Evolutionary conservation across 1,284 basidiomycete genomes (phyloP).

Genomic region (Ceratobasidium papillatum): DNA sequence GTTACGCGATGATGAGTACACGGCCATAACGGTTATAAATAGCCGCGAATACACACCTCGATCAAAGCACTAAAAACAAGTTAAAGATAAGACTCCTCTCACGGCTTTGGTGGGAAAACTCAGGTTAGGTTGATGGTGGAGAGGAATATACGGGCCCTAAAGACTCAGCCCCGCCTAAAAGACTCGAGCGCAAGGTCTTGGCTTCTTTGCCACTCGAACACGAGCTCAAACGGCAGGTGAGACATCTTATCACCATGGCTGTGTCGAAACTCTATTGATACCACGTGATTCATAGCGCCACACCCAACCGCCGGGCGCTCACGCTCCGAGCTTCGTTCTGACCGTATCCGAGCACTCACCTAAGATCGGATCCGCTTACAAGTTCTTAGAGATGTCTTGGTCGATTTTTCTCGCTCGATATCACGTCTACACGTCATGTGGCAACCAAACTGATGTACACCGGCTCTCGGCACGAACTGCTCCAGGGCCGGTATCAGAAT

Average conservation of each 20-base stretch:
- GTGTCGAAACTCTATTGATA: background rate
- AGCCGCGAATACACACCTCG: background rate
- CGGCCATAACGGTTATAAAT: background rate
- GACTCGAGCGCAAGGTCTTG: background rate
- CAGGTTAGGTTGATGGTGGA: background rate
- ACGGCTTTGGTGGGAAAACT: background rate
- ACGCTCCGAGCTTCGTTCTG: background rate
- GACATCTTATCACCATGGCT: background rate
- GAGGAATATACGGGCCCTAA: background rate
- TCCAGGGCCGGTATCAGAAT: background rate
- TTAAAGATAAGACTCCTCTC: background rate
- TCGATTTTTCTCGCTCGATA: too few relatives aligned
- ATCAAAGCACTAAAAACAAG: background rate
- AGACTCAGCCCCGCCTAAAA: background rate
- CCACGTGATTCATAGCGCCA: background rate
- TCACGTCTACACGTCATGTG: too few relatives aligned
- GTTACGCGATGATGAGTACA: background rate
- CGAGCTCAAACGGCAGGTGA: background rate
- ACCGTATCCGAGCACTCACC: background rate
- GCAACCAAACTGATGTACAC: too few relatives aligned
- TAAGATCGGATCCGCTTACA: background rate
- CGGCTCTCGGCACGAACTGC: background rate
- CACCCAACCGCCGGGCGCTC: background rate
- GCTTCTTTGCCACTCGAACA: constrained; percentile 5
- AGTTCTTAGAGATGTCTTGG: background rate